These are phyloP conservation scores for Xylariomycetidae sp. DNA, from an alignment of 2,329 filamentous ascomycete genomes.

Conservation along the genomic window DNA sequence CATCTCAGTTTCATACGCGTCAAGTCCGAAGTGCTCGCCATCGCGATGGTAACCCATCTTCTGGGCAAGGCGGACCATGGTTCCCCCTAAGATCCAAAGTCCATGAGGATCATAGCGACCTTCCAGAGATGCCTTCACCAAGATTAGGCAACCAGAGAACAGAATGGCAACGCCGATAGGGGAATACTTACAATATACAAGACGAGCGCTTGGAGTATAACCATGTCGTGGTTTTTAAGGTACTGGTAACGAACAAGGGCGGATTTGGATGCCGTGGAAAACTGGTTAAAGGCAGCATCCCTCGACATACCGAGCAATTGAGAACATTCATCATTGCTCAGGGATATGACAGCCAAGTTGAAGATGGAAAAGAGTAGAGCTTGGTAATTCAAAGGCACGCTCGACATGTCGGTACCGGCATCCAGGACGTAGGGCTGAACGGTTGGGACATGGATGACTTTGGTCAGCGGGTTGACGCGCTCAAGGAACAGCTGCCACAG, in stretches of 20 bases:
- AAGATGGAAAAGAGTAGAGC: constrained; percentile 43
- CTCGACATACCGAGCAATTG: constrained; percentile 10
- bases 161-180: too few species aligned
- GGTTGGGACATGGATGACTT: constrained; percentile 48
- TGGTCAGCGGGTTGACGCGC: constrained; percentile 51
- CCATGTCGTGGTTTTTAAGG: constrained; percentile 24
- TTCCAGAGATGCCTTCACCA: constrained; percentile 8
- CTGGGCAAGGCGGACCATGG: constrained; percentile 35
- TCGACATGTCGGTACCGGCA: constrained; percentile 34
- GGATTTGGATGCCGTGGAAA: constrained; percentile 11
- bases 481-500: constrained; percentile 50
- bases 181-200: constrained; percentile 18
- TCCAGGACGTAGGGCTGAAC: constrained; percentile 42
- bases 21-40: constrained; percentile 25
- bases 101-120: constrained; percentile 13
- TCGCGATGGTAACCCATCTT: constrained; percentile 36
- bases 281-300: constrained; percentile 13
- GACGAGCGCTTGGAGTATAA: constrained; percentile 30
- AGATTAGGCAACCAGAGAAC: constrained; percentile 1
- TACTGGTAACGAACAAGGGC: constrained; percentile 24
- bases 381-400: constrained; percentile 33
- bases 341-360: constrained; percentile 34
- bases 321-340: constrained; percentile 32
- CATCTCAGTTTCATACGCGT: constrained; percentile 37
- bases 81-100: constrained; percentile 28